phyloP scores from a whole-genome alignment of 106 monocot genomes.

The Allium fistulosum region DNA sequence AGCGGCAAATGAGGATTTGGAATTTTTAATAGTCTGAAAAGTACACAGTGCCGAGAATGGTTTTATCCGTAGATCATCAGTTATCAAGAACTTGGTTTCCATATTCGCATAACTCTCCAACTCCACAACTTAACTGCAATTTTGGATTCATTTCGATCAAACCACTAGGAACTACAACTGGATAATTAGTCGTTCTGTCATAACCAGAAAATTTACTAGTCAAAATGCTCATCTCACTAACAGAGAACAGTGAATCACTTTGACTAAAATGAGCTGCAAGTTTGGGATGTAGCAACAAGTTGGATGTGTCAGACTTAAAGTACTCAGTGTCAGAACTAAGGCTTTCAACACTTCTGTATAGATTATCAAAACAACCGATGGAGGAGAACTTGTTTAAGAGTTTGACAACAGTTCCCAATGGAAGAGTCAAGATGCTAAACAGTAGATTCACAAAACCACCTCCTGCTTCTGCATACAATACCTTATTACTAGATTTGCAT shows the following conservation, averaged over 20 bases:
- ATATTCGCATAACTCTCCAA: too few relatives aligned
- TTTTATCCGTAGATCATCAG: too few relatives aligned
- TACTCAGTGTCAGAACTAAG: background rate
- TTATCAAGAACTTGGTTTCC: too few relatives aligned
- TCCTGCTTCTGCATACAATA: constrained; percentile 8
- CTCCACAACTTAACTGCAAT: too few relatives aligned
- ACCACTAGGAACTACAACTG: too few relatives aligned
- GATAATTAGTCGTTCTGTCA: too few relatives aligned
- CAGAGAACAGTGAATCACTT: background rate
- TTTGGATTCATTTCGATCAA: too few relatives aligned
- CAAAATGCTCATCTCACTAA: background rate
- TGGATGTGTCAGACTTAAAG: background rate
- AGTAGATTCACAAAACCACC: constrained; percentile 7
- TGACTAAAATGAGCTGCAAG: background rate
- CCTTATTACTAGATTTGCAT: constrained; percentile 3
- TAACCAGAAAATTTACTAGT: background rate
- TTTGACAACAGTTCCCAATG: constrained; percentile 2
- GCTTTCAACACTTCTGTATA: background rate
- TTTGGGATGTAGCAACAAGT: constrained; percentile 3
- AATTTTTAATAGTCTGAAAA: too few relatives aligned
- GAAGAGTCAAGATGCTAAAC: constrained; percentile 3
- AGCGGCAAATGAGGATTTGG: too few relatives aligned
- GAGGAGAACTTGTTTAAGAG: background rate
- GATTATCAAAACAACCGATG: constrained; percentile 2
- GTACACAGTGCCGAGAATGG: too few relatives aligned